A percentile compares a stretch with the other conserved stretches of the same genome.
Conservation (phyloP, 1,284 basidiomycete genomes). For the Leccinum pachyderme region DNA sequence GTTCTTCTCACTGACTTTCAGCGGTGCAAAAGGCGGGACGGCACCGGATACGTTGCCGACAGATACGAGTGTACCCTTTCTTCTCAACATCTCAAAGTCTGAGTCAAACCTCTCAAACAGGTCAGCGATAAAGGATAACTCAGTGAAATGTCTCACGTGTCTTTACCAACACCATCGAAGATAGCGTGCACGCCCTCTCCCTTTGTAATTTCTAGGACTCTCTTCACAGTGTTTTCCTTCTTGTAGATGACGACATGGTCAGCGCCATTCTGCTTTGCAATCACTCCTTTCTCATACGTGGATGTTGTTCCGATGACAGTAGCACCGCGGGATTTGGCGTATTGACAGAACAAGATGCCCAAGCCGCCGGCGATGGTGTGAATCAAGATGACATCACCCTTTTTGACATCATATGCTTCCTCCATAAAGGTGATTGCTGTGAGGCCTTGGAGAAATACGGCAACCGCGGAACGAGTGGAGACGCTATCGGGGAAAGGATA, state of each 20-base stretch:
- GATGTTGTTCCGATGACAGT: constrained; percentile 95
- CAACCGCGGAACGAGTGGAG: constrained; percentile 65
- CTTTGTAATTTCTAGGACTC: constrained; percentile 77
- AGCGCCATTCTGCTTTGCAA: constrained; percentile 83
- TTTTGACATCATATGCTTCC: constrained; percentile 82
- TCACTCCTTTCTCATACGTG: constrained; percentile 76
- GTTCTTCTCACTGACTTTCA: constrained; percentile 82
- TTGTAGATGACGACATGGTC: constrained; percentile 86
- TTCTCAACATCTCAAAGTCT: constrained; percentile 77
- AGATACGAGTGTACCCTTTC: constrained; percentile 84
- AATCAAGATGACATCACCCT: constrained; percentile 72
- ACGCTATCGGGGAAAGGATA: constrained; percentile 61
- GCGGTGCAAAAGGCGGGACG: constrained; percentile 67
- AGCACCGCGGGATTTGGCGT: constrained; percentile 73
- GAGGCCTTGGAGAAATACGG: constrained; percentile 72
- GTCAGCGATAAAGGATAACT: neutral
- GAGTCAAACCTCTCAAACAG: constrained; percentile 62
- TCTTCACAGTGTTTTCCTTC: constrained; percentile 64
- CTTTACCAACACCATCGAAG: constrained; percentile 94
- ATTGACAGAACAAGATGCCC: constrained; percentile 60
- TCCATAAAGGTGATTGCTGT: constrained; percentile 80
- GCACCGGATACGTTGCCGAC: constrained; percentile 91
- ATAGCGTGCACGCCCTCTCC: constrained; percentile 85
- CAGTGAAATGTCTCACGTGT: constrained; percentile 55
- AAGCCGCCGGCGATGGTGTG: constrained; percentile 88